Evolutionary conservation across 371 early-diverging fungal genomes (phyloP).

Genomic region (Mortierella sp.): DNA sequence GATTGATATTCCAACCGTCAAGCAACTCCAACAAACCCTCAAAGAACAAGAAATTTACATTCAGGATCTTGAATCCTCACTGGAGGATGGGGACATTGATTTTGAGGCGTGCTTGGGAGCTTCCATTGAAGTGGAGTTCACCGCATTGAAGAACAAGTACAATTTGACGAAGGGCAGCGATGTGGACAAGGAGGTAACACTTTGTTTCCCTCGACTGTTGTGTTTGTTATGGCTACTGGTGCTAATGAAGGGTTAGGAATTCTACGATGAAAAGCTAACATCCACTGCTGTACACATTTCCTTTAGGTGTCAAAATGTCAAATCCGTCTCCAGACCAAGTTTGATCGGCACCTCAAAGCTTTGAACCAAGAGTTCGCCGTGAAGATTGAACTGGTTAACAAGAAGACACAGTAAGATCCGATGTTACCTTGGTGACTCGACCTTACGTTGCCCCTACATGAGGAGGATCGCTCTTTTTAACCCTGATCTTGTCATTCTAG

Average conservation of each 20-base stretch:
- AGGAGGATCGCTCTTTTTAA: too few relatives aligned
- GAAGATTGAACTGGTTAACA: constrained; percentile 11
- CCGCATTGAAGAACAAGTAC: constrained; percentile 11
- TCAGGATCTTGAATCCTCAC: constrained; percentile 6
- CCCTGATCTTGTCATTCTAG: too few relatives aligned
- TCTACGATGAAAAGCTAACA: too few relatives aligned
- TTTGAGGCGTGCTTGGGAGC: constrained; percentile 15
- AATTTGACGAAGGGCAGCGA: constrained; percentile 25
- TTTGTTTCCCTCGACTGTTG: too few relatives aligned
- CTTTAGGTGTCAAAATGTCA: constrained; percentile 20
- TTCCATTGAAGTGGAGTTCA: constrained; percentile 40
- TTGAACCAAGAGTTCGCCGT: constrained; percentile 1
- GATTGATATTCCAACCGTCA: neutral
- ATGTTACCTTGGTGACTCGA: too few relatives aligned
- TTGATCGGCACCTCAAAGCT: neutral
- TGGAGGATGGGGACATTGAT: neutral
- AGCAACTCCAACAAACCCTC: neutral
- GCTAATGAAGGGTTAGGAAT: too few relatives aligned
- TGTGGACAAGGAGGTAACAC: constrained; percentile 27
- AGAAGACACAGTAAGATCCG: constrained; percentile 12
- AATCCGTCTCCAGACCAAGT: constrained; percentile 17
- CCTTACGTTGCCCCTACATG: neutral
- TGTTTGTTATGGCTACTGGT: too few relatives aligned
- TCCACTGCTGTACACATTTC: neutral
- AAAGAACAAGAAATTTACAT: constrained; percentile 9